These are phyloP conservation scores for Lachancea sp. DNA, from an alignment of 805 yeast genomes.

Conservation along the genomic window DNA sequence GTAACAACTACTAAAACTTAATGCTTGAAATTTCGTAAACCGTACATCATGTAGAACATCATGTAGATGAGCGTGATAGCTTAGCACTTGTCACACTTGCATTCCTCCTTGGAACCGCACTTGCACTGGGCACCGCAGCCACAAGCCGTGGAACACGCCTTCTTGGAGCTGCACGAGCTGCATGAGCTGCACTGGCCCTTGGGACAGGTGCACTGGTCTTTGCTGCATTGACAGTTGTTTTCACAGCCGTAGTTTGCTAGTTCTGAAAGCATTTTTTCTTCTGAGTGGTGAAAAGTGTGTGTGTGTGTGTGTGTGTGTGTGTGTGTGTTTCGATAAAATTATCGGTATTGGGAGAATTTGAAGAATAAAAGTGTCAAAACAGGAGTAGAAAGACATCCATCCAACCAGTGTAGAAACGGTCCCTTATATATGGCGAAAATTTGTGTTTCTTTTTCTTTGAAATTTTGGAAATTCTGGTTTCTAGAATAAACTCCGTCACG, in stretches of 20 bases:
- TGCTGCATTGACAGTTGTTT: conserved; percentile 4
- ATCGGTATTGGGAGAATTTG: no score
- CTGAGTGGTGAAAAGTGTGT: no score
- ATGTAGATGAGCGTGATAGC: no score
- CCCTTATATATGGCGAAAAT: background rate
- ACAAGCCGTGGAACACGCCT: conserved; percentile 3
- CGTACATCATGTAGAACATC: no score
- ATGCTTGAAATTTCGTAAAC: no score
- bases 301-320: no score
- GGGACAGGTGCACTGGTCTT: conserved; percentile 5
- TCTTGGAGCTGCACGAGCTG: conserved; percentile 2
- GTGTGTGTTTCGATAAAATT: no score
- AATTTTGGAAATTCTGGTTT: no score
- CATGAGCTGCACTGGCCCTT: conserved; percentile 5
- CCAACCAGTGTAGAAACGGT: no score
- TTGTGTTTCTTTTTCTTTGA: background rate
- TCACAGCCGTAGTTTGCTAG: conserved; percentile 7
- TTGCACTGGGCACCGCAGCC: conserved; percentile 6
- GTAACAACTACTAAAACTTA: background rate
- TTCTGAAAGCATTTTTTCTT: conserved; percentile 4
- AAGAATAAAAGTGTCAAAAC: no score
- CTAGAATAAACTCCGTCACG: no score
- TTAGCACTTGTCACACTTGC: conserved; percentile 4
- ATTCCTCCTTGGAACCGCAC: conserved; percentile 8
- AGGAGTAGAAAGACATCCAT: no score